These are phyloP conservation scores for Tetrapyrgos nigripes DNA, from an alignment of 1,284 basidiomycete species.

Conservation along the genomic window DNA sequence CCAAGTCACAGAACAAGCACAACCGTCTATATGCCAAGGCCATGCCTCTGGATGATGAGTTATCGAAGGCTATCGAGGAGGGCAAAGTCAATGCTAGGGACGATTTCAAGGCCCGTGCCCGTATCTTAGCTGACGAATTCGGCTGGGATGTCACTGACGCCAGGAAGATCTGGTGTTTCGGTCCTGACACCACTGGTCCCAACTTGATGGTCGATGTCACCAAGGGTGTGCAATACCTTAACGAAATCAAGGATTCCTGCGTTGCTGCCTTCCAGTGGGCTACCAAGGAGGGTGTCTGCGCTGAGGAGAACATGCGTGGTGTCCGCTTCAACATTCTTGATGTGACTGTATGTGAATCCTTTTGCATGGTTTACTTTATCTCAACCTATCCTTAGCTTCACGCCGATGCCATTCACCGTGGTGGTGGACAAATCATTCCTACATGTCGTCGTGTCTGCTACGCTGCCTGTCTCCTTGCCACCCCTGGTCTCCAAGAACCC, in stretches of 20 bases:
- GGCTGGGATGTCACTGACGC: slow-evolving; percentile 99
- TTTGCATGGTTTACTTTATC: slow-evolving; percentile 11
- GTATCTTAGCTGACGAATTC: slow-evolving; percentile 94
- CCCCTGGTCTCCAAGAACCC: slow-evolving; percentile 95
- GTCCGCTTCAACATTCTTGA: slow-evolving; percentile 96
- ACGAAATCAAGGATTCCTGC: slow-evolving; percentile 99
- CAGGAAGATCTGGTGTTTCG: slow-evolving; percentile 99
- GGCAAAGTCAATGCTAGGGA: slow-evolving; percentile 92
- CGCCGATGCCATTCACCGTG: slow-evolving; percentile 99
- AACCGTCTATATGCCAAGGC: slow-evolving; percentile 98
- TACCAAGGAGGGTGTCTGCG: slow-evolving; percentile 96
- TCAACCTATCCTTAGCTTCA: slow-evolving; percentile 69
- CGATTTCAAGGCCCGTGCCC: slow-evolving; percentile 97
- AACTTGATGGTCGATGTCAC: slow-evolving; percentile 98
- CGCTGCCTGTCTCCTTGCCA: slow-evolving; percentile 93
- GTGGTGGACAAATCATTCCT: slow-evolving; percentile 98
- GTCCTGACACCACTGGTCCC: slow-evolving; percentile 97
- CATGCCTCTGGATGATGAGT: slow-evolving; percentile 92
- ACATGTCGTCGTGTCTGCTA: slow-evolving; percentile 96
- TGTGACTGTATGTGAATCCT: slow-evolving; percentile 75
- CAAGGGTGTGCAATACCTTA: slow-evolving; percentile 98
- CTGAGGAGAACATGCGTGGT: slow-evolving; percentile 99
- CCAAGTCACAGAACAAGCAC: slow-evolving; percentile 99
- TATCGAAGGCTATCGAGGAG: slow-evolving; percentile 90
- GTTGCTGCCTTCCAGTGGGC: slow-evolving; percentile 99